Evolutionary conservation across 805 yeast genomes (phyloP).

Genomic region (Schizosaccharomyces japonicus): DNA sequence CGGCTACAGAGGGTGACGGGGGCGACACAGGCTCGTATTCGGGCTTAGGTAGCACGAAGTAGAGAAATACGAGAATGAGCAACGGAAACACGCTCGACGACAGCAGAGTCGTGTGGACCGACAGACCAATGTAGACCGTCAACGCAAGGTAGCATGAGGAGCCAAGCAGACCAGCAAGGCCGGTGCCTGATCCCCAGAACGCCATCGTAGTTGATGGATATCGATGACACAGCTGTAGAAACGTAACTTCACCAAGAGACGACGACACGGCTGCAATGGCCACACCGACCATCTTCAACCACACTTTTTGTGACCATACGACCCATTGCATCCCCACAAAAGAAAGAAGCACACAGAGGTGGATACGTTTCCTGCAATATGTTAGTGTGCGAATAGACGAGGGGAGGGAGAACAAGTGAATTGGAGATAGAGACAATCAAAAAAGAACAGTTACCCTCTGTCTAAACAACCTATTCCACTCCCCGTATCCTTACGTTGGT

Average conservation of each 20-base stretch:
- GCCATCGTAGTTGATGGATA: slow-evolving; percentile 32
- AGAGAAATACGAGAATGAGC: slow-evolving; percentile 14
- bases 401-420: no score
- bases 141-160: slow-evolving; percentile 37
- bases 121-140: slow-evolving; percentile 42
- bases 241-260: slow-evolving; percentile 79
- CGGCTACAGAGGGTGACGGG: not conserved
- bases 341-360: slow-evolving; percentile 32
- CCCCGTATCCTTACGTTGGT: slow-evolving; percentile 19
- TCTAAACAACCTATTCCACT: not conserved
- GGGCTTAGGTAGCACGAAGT: slow-evolving; percentile 14
- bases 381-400: no score
- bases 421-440: no score
- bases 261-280: slow-evolving; percentile 59
- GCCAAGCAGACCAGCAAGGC: slow-evolving; percentile 82
- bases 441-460: slow-evolving; percentile 7
- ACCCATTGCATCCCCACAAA: slow-evolving; percentile 52
- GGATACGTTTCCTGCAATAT: no score
- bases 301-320: slow-evolving; percentile 19
- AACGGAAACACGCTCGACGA: slow-evolving; percentile 20
- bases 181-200: slow-evolving; percentile 89
- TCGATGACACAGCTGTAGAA: slow-evolving; percentile 64
- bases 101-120: slow-evolving; percentile 31
- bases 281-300: slow-evolving; percentile 37
- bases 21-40: not conserved